Conservation (phyloP, 2,329 filamentous ascomycete genomes). For the Myriangium duriaei region DNA sequence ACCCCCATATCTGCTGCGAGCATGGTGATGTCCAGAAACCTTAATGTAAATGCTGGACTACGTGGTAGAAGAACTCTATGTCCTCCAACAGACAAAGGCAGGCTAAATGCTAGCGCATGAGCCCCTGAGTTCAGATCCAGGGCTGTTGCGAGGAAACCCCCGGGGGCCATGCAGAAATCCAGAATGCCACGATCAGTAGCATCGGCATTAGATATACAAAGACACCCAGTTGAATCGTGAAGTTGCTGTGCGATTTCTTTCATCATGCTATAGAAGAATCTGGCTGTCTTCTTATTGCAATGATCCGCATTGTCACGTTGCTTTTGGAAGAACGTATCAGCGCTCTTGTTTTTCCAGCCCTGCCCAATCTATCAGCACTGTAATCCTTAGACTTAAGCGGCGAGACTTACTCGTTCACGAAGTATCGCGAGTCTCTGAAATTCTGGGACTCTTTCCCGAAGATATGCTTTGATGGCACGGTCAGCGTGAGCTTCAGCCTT, state of each 20-base stretch:
- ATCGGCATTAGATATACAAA: slow-evolving; percentile 17
- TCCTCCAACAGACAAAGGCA: slow-evolving; percentile 31
- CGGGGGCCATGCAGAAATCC: slow-evolving; percentile 45
- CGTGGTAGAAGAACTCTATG: slow-evolving; percentile 25
- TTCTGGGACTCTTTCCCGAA: neutral
- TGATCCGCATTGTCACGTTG: slow-evolving; percentile 30
- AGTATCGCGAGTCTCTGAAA: neutral
- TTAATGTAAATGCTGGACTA: slow-evolving; percentile 11
- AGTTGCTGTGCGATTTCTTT: slow-evolving; percentile 31
- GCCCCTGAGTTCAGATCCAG: slow-evolving; percentile 27
- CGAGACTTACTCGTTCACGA: neutral
- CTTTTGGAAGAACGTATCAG: slow-evolving; percentile 31
- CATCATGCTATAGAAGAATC: slow-evolving; percentile 33
- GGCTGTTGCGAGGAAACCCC: slow-evolving; percentile 35
- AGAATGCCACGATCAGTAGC: slow-evolving; percentile 26
- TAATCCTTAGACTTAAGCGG: too few species aligned
- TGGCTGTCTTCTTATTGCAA: slow-evolving; percentile 11
- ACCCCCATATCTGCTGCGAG: slow-evolving; percentile 30
- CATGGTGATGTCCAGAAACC: slow-evolving; percentile 39
- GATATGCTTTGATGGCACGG: slow-evolving; percentile 1
- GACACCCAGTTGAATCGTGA: slow-evolving; percentile 22
- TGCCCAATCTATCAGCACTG: slow-evolving; percentile 16
- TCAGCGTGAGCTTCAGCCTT: too few species aligned
- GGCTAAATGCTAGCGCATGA: slow-evolving; percentile 16
- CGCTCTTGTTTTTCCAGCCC: slow-evolving; percentile 34